Evolutionary conservation across 2,329 filamentous ascomycete species (phyloP).

Genomic region (Ceratocystiopsis sp.): DNA sequence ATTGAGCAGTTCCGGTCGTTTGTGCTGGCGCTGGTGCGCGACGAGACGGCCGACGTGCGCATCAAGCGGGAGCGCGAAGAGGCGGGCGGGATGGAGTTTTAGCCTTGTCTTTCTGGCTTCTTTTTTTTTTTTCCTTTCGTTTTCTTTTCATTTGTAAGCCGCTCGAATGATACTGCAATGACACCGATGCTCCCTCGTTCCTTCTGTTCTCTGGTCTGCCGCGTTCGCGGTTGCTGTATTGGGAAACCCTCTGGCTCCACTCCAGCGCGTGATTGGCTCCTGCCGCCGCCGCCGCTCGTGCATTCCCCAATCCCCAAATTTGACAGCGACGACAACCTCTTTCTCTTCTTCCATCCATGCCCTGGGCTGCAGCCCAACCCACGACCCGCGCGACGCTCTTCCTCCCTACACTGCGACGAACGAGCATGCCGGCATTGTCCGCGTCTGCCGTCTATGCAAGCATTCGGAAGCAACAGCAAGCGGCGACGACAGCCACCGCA

Average conservation of each 20-base stretch:
- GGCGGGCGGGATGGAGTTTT: constrained; percentile 35
- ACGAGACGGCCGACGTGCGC: constrained; percentile 41
- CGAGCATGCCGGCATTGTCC: constrained; percentile 2
- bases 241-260: too few species aligned
- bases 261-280: too few species aligned
- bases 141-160: background rate
- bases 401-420: background rate
- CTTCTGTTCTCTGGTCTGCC: background rate
- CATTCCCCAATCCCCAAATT: too few species aligned
- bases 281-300: too few species aligned
- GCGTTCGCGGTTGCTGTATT: too few species aligned
- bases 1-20: constrained; percentile 78
- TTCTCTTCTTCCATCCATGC: too few species aligned
- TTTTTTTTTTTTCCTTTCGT: background rate
- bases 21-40: constrained; percentile 61
- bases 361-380: too few species aligned
- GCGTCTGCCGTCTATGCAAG: constrained; percentile 5
- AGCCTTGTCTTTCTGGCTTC: background rate
- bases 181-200: background rate
- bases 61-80: constrained; percentile 41
- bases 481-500: background rate
- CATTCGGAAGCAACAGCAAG: background rate
- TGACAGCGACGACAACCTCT: too few species aligned
- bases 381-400: background rate
- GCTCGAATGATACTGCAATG: background rate